Evolutionary conservation across 306 rosid species (phyloP), one percentile per base, ranked within the genome.

Genomic region (Inga laurina): DNA sequence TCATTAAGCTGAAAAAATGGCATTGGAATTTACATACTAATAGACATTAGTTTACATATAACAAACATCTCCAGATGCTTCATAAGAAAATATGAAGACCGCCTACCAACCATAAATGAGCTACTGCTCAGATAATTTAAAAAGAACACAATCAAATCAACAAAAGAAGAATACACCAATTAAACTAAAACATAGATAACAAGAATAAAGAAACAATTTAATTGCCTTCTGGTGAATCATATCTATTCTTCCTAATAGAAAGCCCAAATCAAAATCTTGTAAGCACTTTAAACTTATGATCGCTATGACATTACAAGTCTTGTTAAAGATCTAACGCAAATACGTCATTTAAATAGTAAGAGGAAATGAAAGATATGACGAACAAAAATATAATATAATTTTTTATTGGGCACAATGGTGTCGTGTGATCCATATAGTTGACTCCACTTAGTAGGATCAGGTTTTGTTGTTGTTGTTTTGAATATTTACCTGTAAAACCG

Each of bases 401-500:
- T 43, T 35, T 35, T 4, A 35, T 4, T 35, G 39, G 4, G 39
- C 39, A 4, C 39, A 35, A 35, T 35, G 39, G 3, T 35, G 39
- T 35, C 37, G 3, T 35, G 37, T 35, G 37, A 35, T 35, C 30
- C 37, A 35, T 35, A 35, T 2, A 2, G 37, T 4, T 4, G 30
- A 35, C 37, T 4, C 37, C 3, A 34, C 3, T 2, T 34, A 37
- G 39, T 4, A 5, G 6, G 39, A 37, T 4, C 4, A 37, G 39
- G 6, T 5, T 4, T 37, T 37, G 6, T 37, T 37, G 39, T 35
- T 35, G 39, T 35, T 35, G 41, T 37, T 37, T 37, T 46, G 74
- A 24, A 41, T 27, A 62, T 79, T 89, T 85, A 94, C 90, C 93
- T 90, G 43, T 85, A 57, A 82, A 79, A 80, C 68, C 88, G 85